phyloP scores from a whole-genome alignment of 2,329 filamentous ascomycete genomes.

The Fusarium sp. region DNA sequence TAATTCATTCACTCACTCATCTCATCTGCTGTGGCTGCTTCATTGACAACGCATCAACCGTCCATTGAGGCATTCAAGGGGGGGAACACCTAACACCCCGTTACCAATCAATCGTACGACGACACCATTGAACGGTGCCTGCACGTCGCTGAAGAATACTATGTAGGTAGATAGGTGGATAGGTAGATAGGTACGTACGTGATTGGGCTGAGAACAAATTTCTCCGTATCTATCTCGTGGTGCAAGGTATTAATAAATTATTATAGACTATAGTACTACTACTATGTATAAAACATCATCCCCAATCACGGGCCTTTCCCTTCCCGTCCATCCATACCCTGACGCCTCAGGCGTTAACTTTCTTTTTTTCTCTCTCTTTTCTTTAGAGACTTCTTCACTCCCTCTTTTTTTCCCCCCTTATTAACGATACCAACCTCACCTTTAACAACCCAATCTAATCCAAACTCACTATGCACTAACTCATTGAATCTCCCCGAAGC shows the following conservation, averaged over 20 bases:
- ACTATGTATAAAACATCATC: not conserved
- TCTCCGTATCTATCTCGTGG: too few relatives aligned
- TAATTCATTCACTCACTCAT: too few relatives aligned
- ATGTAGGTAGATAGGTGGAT: too few relatives aligned
- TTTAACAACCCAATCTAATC: too few relatives aligned
- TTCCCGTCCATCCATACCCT: not conserved
- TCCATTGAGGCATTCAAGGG: constrained; percentile 31
- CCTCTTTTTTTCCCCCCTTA: not conserved
- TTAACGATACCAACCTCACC: too few relatives aligned
- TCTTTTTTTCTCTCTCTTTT: constrained; percentile 1
- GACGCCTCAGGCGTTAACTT: constrained; percentile 13
- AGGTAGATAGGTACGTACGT: not conserved
- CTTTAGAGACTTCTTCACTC: not conserved
- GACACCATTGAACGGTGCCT: constrained; percentile 30
- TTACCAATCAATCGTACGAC: constrained; percentile 41
- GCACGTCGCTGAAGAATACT: constrained; percentile 10
- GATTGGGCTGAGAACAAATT: constrained; percentile 3
- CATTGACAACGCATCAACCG: constrained; percentile 39
- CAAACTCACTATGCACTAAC: too few relatives aligned
- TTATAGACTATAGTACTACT: too few relatives aligned
- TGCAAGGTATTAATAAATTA: too few relatives aligned
- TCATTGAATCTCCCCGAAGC: not conserved
- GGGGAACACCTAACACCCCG: constrained; percentile 6
- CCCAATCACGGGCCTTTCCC: constrained; percentile 6
- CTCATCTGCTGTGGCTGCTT: constrained; percentile 25